These are phyloP conservation scores for Osmanthus fragrans DNA, from an alignment of 257 asterid genomes.

Conservation along the genomic window DNA sequence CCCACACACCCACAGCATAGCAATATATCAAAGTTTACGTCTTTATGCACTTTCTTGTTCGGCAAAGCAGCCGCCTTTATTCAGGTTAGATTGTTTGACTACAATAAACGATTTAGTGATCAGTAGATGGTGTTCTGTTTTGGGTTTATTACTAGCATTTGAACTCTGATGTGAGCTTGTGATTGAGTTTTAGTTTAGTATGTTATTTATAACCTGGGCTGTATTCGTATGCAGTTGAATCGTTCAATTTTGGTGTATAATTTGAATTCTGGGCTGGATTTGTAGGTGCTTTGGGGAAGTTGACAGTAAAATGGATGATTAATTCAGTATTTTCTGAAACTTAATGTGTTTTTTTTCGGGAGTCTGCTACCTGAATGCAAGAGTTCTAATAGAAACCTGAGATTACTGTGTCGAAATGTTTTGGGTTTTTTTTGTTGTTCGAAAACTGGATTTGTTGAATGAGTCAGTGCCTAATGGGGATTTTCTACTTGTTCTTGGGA, in stretches of 20 bases:
- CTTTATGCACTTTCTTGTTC: neutral
- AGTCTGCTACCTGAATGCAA: constrained; percentile 1
- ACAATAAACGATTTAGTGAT: constrained; percentile 36
- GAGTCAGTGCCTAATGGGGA: neutral
- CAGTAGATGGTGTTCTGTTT: neutral
- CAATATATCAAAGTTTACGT: neutral
- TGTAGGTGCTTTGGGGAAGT: constrained; percentile 21
- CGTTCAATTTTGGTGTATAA: neutral
- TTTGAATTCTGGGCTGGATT: constrained; percentile 9
- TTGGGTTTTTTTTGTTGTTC: neutral
- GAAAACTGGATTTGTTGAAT: constrained; percentile 1
- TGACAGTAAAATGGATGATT: neutral
- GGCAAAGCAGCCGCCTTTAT: constrained; percentile 36
- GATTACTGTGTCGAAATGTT: too few species aligned
- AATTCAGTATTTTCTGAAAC: constrained; percentile 18
- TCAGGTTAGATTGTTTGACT: constrained; percentile 49
- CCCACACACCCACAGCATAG: neutral
- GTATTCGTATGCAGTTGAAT: neutral
- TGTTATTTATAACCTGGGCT: constrained; percentile 10
- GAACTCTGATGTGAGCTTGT: neutral
- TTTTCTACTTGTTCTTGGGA: neutral
- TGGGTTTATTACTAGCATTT: constrained; percentile 9
- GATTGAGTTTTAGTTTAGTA: constrained; percentile 7
- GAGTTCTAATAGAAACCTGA: neutral
- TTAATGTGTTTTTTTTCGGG: constrained; percentile 21